Percentiles rank a stretch among this genome's conserved stretches.
phyloP scores from a whole-genome alignment of 2,329 filamentous ascomycete species.

The Bisporella sp. region DNA sequence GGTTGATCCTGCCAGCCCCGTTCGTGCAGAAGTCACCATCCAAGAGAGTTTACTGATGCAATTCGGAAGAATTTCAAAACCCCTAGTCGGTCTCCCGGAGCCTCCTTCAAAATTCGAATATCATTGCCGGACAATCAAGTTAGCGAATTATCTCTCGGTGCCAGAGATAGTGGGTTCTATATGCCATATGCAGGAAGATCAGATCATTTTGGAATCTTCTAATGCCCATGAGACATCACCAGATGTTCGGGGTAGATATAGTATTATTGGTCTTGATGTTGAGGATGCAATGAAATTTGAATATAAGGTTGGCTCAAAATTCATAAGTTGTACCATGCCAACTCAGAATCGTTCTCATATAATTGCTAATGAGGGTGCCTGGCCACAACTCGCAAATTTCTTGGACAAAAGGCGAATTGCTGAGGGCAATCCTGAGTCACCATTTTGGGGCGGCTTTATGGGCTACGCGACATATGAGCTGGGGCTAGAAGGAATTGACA shows the following conservation, averaged over 20 bases:
- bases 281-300: constrained; percentile 49
- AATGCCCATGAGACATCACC: constrained; percentile 42
- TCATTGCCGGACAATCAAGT: constrained; percentile 33
- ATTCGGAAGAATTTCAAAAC: constrained; percentile 2
- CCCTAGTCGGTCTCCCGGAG: background rate
- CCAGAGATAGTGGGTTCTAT: constrained; percentile 45
- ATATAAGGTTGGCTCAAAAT: constrained; percentile 43
- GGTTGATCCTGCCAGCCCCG: constrained; percentile 2
- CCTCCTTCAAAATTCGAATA: constrained; percentile 27
- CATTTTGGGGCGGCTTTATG: constrained; percentile 66
- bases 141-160: constrained; percentile 40
- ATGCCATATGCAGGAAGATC: constrained; percentile 30
- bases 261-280: constrained; percentile 65
- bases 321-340: constrained; percentile 1
- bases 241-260: constrained; percentile 55
- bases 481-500: constrained; percentile 46
- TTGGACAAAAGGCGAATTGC: constrained; percentile 33
- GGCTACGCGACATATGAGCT: constrained; percentile 65
- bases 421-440: constrained; percentile 30
- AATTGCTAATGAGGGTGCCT: constrained; percentile 19
- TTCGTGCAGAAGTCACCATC: constrained; percentile 17
- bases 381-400: constrained; percentile 27
- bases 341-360: too few species aligned
- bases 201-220: constrained; percentile 53
- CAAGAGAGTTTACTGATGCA: constrained; percentile 21